phyloP scores from a whole-genome alignment of 176 grass and related monocot species.

The Cenchrus purpureus region DNA sequence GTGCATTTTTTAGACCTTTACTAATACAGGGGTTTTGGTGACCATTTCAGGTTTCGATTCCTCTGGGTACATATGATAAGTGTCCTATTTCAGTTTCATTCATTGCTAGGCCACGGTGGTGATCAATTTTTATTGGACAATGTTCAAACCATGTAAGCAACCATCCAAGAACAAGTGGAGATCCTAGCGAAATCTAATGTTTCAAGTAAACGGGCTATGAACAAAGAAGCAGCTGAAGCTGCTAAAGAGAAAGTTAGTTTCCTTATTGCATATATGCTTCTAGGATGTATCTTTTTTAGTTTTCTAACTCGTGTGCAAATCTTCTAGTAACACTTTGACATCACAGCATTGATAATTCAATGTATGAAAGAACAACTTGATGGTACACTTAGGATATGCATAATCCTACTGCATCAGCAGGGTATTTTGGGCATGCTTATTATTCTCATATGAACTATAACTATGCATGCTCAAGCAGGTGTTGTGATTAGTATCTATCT shows the following conservation, averaged over 20 bases:
- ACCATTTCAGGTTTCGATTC: conserved; percentile 73
- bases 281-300: background rate
- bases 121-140: conserved; percentile 86
- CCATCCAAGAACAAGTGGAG: conserved; percentile 82
- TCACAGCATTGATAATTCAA: background rate
- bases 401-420: background rate
- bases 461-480: conserved; percentile 25
- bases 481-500: background rate
- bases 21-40: conserved; percentile 15
- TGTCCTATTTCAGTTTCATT: conserved; percentile 92
- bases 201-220: conserved; percentile 70
- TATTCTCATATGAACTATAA: conserved; percentile 17
- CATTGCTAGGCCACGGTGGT: conserved; percentile 75
- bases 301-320: conserved; percentile 11
- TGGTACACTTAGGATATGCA: conserved; percentile 10
- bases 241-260: conserved; percentile 87
- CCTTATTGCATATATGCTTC: conserved; percentile 26
- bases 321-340: background rate
- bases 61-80: conserved; percentile 75
- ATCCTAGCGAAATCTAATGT: conserved; percentile 68
- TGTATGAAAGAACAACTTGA: conserved; percentile 29
- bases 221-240: conserved; percentile 87
- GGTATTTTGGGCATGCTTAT: background rate
- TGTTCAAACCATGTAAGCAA: conserved; percentile 66
- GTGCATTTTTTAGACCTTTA: conserved; percentile 7